Conservation (phyloP, 805 yeast genomes). For the Metschnikowia colocasiae region DNA sequence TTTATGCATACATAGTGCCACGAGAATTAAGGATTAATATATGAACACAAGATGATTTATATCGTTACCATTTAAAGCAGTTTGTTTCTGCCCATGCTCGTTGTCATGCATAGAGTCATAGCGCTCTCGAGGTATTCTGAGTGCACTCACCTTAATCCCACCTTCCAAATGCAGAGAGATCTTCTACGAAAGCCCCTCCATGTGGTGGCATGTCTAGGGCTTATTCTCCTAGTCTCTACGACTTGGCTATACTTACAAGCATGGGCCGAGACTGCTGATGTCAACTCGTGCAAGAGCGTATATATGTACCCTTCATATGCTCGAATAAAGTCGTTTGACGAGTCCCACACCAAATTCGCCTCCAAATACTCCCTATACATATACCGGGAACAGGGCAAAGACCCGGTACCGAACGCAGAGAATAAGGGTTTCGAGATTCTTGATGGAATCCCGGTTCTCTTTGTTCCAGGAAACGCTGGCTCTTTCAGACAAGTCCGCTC, state of each 20-base stretch:
- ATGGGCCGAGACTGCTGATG: conserved; percentile 28
- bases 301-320: conserved; percentile 86
- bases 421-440: conserved; percentile 28
- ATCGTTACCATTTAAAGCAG: too few species aligned
- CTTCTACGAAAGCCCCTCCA: conserved; percentile 17
- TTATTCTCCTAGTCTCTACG: conserved; percentile 9
- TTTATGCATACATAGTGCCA: background rate
- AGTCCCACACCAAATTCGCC: conserved; percentile 64
- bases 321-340: conserved; percentile 66
- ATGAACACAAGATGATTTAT: too few species aligned
- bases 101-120: background rate
- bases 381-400: conserved; percentile 79
- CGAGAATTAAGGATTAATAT: too few species aligned
- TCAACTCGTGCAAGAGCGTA: conserved; percentile 56
- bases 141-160: background rate
- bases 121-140: background rate
- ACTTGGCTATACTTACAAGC: conserved; percentile 11
- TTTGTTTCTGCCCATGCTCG: too few species aligned
- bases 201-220: conserved; percentile 12
- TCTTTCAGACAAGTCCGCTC: conserved; percentile 86
- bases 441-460: conserved; percentile 82
- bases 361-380: conserved; percentile 79
- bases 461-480: conserved; percentile 98
- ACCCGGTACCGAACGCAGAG: conserved; percentile 46
- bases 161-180: conserved; percentile 11